Percentiles rank a stretch among this genome's conserved stretches.
These are phyloP conservation scores for Taiozyma sp. DNA, from an alignment of 1,139 yeast genomes.

Conservation along the genomic window DNA sequence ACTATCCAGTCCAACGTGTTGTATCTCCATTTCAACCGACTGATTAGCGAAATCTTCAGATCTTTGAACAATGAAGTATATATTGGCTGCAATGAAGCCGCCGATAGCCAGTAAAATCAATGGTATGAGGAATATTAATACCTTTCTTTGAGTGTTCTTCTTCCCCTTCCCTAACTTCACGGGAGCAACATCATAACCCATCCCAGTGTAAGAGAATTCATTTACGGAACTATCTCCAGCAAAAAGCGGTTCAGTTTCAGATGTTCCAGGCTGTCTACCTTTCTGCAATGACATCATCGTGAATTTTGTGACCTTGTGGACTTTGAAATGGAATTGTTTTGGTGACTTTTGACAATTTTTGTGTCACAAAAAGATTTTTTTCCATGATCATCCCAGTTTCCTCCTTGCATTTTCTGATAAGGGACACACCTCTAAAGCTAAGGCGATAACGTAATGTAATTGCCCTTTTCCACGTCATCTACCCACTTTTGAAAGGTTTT, in stretches of 20 bases:
- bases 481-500: conserved; percentile 3
- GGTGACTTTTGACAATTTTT: neutral
- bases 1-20: conserved; percentile 26
- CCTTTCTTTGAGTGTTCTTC: neutral
- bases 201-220: neutral
- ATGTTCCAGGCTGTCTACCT: neutral
- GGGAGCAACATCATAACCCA: neutral
- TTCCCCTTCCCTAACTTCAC: neutral
- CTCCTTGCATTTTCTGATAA: neutral
- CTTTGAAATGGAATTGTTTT: too few relatives aligned
- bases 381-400: neutral
- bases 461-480: conserved; percentile 7
- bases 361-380: neutral
- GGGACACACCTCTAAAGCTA: neutral
- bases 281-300: neutral
- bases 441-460: conserved; percentile 5
- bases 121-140: neutral
- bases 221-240: neutral
- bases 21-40: conserved; percentile 27
- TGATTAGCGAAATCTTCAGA: conserved; percentile 26
- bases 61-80: conserved; percentile 19
- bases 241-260: neutral
- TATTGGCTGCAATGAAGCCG: neutral
- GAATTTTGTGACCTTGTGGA: neutral
- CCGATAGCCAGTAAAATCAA: neutral